A percentile compares a stretch with the other conserved stretches of the same genome.
phyloP scores from a whole-genome alignment of 208 protist species.

The Trypanosoma melophagium region DNA sequence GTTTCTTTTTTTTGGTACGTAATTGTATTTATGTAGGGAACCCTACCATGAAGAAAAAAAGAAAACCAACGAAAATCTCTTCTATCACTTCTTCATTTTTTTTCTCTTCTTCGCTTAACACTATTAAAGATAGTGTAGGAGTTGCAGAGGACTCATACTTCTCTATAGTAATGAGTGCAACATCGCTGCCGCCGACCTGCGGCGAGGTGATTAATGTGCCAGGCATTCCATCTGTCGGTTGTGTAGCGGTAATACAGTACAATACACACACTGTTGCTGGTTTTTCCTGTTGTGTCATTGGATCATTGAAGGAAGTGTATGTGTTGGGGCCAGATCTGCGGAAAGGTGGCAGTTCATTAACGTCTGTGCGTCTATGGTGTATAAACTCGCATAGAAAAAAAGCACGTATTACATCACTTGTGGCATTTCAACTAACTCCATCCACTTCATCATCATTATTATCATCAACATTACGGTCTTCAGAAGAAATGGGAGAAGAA shows the following conservation, averaged over 20 bases:
- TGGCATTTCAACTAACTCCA: constrained; percentile 26
- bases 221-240: constrained; percentile 63
- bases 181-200: constrained; percentile 51
- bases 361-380: constrained; percentile 51
- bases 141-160: too few species aligned
- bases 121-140: too few species aligned
- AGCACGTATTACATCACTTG: constrained; percentile 21
- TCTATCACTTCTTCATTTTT: not conserved
- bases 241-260: constrained; percentile 56
- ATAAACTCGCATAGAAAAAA: constrained; percentile 12
- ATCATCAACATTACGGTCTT: not conserved
- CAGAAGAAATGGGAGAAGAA: not conserved
- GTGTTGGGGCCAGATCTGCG: constrained; percentile 60
- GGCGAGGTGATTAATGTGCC: constrained; percentile 72
- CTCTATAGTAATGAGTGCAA: constrained; percentile 11
- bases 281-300: constrained; percentile 59
- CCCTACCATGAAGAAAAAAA: constrained; percentile 5
- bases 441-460: not conserved
- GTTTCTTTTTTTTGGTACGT: too few species aligned
- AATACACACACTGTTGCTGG: constrained; percentile 15
- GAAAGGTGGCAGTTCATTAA: constrained; percentile 33
- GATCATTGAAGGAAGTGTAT: constrained; percentile 46
- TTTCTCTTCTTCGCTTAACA: not conserved
- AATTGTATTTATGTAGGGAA: too few species aligned
- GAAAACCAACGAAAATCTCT: not conserved